phyloP scores from a whole-genome alignment of 225 moss, liverwort and hornwort species.

The Polytrichum commune region DNA sequence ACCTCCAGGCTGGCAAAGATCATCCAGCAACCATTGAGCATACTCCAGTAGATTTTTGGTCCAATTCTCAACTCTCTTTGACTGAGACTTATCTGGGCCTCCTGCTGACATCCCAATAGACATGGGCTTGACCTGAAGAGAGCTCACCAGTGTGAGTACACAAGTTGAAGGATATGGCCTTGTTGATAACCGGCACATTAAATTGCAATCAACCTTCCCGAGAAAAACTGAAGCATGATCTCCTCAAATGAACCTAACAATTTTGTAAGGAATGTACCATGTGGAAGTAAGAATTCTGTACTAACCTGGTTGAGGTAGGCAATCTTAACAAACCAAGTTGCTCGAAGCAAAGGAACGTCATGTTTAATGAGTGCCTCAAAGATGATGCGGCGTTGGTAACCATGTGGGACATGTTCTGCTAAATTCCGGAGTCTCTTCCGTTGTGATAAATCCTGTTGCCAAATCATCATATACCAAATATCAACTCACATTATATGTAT shows the following conservation, averaged over 20 bases:
- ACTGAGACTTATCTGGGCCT: conserved; percentile 93
- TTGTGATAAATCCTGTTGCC: conserved; percentile 76
- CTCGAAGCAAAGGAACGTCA: conserved; percentile 83
- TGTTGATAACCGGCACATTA: not conserved
- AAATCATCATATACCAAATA: not conserved
- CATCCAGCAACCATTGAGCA: conserved; percentile 77
- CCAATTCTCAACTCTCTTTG: conserved; percentile 94
- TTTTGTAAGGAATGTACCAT: not conserved
- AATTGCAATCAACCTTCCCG: not conserved
- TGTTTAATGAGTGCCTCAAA: conserved; percentile 91
- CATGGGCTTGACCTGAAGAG: conserved; percentile 74
- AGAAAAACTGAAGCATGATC: not conserved
- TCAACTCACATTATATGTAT: too few species aligned
- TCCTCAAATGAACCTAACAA: not conserved
- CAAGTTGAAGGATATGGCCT: not conserved
- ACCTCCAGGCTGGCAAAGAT: conserved; percentile 62
- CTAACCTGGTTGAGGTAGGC: conserved; percentile 86
- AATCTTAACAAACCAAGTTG: conserved; percentile 98
- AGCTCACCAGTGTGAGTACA: not conserved
- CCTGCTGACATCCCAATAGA: conserved; percentile 96
- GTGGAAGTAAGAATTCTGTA: not conserved
- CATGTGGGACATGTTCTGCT: conserved; percentile 89
- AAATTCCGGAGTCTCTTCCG: conserved; percentile 86
- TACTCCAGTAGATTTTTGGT: conserved; percentile 91
- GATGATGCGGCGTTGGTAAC: conserved; percentile 71